phyloP scores from a whole-genome alignment of 1,139 yeast species.

The Entelexis sorbosivorans region DNA sequence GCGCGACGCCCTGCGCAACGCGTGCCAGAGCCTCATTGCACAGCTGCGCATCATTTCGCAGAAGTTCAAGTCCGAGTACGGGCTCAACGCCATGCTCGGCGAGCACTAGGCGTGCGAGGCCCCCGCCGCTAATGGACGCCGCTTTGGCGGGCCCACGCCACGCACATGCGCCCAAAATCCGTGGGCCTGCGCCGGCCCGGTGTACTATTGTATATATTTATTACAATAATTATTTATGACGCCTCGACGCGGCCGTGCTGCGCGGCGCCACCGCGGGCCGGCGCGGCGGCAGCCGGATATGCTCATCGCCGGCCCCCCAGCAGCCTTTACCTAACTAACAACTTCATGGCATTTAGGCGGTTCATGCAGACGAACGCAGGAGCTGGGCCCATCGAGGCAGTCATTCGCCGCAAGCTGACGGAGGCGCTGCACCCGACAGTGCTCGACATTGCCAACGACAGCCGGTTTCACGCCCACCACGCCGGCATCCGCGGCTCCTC shows the following conservation, averaged over 20 bases:
- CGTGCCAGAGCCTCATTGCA: slow-evolving; percentile 71
- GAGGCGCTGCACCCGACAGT: slow-evolving; percentile 40
- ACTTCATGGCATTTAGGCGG: slow-evolving; percentile 1
- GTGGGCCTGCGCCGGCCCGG: background rate
- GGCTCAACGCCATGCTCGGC: slow-evolving; percentile 59
- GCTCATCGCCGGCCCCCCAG: background rate
- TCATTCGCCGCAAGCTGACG: slow-evolving; percentile 41
- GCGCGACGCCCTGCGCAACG: slow-evolving; percentile 76
- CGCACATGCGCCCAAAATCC: background rate
- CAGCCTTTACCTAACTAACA: background rate
- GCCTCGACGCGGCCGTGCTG: background rate
- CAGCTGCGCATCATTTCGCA: slow-evolving; percentile 65
- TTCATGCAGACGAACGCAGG: slow-evolving; percentile 2
- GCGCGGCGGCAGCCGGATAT: background rate
- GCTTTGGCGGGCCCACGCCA: background rate
- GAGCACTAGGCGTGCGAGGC: slow-evolving; percentile 20
- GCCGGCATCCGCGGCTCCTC: slow-evolving; percentile 66
- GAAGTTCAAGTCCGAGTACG: slow-evolving; percentile 86
- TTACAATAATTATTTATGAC: background rate
- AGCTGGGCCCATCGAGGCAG: slow-evolving; percentile 34
- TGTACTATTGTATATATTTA: background rate
- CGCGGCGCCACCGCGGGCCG: too few species aligned
- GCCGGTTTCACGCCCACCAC: slow-evolving; percentile 82
- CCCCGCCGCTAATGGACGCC: background rate
- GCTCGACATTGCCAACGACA: slow-evolving; percentile 62